phyloP scores from a whole-genome alignment of 768 basidiomycete genomes.

The Clathrus columnatus region DNA sequence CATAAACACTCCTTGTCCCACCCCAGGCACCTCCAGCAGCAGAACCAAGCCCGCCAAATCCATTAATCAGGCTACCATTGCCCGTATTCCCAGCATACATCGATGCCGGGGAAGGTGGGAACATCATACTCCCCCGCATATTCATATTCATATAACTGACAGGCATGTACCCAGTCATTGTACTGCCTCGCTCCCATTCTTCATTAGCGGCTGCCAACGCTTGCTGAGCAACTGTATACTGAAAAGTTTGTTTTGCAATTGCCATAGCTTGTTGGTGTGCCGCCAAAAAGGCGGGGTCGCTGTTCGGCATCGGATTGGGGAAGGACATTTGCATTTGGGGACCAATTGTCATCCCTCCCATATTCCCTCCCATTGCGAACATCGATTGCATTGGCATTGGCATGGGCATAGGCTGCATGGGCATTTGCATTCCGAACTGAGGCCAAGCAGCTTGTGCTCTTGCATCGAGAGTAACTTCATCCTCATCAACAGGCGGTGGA shows the following conservation, averaged over 20 bases:
- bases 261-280: slow-evolving; percentile 88
- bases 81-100: slow-evolving; percentile 43
- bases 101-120: slow-evolving; percentile 40
- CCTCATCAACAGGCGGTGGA: slow-evolving; percentile 46
- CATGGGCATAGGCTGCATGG: slow-evolving; percentile 28
- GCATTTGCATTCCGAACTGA: slow-evolving; percentile 24
- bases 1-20: slow-evolving; percentile 65
- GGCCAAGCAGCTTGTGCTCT: slow-evolving; percentile 10
- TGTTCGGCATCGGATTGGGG: slow-evolving; percentile 26
- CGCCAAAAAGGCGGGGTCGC: slow-evolving; percentile 51
- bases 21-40: slow-evolving; percentile 18
- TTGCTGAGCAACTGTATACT: slow-evolving; percentile 84
- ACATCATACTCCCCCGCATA: slow-evolving; percentile 40
- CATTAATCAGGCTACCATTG: slow-evolving; percentile 7
- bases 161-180: slow-evolving; percentile 10
- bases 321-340: slow-evolving; percentile 29
- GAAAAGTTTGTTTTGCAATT: slow-evolving; percentile 81
- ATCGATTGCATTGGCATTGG: slow-evolving; percentile 34
- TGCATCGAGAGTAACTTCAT: slow-evolving; percentile 27
- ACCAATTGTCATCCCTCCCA: slow-evolving; percentile 16
- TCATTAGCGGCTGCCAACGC: slow-evolving; percentile 84
- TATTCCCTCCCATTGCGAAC: slow-evolving; percentile 6
- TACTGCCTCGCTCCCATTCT: slow-evolving; percentile 79
- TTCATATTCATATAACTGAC: slow-evolving; percentile 22
- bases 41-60: background rate